Evolutionary conservation across 2,329 filamentous ascomycete genomes (phyloP).

Genomic region (Seiridium unicorne): DNA sequence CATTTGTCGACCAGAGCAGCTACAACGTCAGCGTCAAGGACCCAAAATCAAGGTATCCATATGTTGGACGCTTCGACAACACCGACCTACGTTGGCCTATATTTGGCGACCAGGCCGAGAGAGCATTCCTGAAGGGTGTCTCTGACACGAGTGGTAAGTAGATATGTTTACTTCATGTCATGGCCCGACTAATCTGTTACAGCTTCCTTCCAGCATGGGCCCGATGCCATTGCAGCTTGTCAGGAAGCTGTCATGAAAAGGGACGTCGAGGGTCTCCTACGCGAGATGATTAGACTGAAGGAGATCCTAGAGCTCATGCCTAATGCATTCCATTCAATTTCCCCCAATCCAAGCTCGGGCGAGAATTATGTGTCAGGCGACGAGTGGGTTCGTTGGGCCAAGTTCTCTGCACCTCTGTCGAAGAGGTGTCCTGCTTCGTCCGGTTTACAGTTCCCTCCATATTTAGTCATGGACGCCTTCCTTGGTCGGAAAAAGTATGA

Average conservation of each 20-base stretch:
- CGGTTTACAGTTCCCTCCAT: slow-evolving; percentile 51
- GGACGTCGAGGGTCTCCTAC: slow-evolving; percentile 47
- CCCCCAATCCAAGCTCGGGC: slow-evolving; percentile 48
- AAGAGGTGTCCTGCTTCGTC: slow-evolving; percentile 49
- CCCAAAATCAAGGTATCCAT: slow-evolving; percentile 45
- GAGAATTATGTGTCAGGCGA: slow-evolving; percentile 48
- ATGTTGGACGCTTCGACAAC: slow-evolving; percentile 50
- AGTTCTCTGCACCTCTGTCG: slow-evolving; percentile 50
- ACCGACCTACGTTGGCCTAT: slow-evolving; percentile 53
- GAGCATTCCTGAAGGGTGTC: slow-evolving; percentile 49
- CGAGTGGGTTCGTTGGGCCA: slow-evolving; percentile 49
- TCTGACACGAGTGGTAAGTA: slow-evolving; percentile 41
- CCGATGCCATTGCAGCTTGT: slow-evolving; percentile 49
- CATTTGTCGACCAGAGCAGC: slow-evolving; percentile 52
- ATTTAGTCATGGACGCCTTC: slow-evolving; percentile 54
- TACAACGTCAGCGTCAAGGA: slow-evolving; percentile 52
- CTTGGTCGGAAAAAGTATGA: slow-evolving; percentile 48
- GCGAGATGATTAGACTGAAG: slow-evolving; percentile 49
- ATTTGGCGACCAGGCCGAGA: slow-evolving; percentile 50
- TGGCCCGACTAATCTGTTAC: background rate
- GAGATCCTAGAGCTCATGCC: slow-evolving; percentile 53
- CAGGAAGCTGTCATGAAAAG: slow-evolving; percentile 54
- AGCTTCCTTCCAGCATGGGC: slow-evolving; percentile 50
- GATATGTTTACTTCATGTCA: background rate
- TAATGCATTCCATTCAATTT: slow-evolving; percentile 53